Base-by-base conservation (phyloP, 31 red algal species). In the Porphyra umbilicalis region DNA sequence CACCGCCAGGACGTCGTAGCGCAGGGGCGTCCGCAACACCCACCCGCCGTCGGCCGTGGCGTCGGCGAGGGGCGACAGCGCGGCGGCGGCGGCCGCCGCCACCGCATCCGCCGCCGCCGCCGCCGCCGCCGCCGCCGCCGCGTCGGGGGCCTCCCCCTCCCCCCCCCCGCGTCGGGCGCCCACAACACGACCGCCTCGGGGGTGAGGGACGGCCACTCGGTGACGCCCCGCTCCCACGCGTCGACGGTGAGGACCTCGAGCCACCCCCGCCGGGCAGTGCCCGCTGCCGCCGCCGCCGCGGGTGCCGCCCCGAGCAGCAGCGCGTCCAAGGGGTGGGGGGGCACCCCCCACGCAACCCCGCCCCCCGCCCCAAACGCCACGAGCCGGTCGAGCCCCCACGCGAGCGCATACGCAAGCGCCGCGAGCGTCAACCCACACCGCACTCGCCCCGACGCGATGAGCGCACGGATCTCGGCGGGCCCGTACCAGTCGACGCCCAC, bases 381-480 rank as follows among this genome's bases (percentile, higher is more conserved):
- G 20, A 91, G 83, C 46, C 76, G 34, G 10, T 42, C 46, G 35
- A 76, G 39, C 2, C 79, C 83, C 36, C 57, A 71, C 25, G 83
- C 84, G 75, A 91, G 86, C 11, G 83, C 84, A 76, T 86, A 83
- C 33, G 76, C 77, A 3, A 86, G 9, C 14, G 89, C 80, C 6
- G 89, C 83, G 10, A 91, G 76, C 35, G 89, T 86, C 3, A 86
- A 15, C n/a, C 34, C 84, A 33, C 89, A 84, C 77, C 89, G 67
- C 38, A 91, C 79, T 10, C 6, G 42, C 6, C 88, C 88, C 6
- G 29, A 44, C 68, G 83, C 34, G 57, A 91, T 76, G 29, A 30
- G 33, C 15, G 85, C 88, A 0, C 36, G 75, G 15, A 91, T 71
- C 75, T 85, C 67, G 11, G 84, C 82, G 79, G 85, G 34, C 35